phyloP scores from a whole-genome alignment of 345 rosid species.

The Eutrema japonicum region DNA sequence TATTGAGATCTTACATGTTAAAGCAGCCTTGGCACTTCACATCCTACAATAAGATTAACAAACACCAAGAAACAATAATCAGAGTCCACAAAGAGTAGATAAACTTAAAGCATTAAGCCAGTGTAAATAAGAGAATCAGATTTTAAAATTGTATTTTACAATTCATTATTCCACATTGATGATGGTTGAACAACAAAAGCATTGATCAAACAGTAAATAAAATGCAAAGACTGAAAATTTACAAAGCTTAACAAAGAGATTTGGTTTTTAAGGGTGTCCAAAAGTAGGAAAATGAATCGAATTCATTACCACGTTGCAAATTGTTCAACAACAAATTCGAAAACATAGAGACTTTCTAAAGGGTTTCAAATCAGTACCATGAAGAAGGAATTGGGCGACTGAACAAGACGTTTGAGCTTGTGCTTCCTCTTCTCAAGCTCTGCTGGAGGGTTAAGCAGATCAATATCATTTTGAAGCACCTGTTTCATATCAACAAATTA shows the following conservation, averaged over 20 bases:
- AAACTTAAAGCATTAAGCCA: neutral
- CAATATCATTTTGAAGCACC: conserved; percentile 77
- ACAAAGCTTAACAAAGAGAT: neutral
- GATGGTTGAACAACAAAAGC: neutral
- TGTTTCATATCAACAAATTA: conserved; percentile 17
- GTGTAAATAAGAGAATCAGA: too few relatives aligned
- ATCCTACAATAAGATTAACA: conserved; percentile 50
- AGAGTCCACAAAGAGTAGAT: neutral
- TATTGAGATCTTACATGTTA: conserved; percentile 55
- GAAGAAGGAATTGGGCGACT: conserved; percentile 73
- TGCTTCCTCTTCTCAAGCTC: conserved; percentile 86
- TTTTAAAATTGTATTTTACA: too few relatives aligned
- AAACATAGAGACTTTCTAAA: neutral
- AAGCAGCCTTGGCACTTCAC: conserved; percentile 84
- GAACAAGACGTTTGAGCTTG: conserved; percentile 83
- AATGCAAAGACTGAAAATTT: neutral
- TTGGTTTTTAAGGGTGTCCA: too few relatives aligned
- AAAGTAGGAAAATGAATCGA: neutral
- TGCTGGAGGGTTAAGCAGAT: conserved; percentile 72
- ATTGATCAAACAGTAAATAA: neutral
- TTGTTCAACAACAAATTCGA: neutral
- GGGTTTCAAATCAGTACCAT: conserved; percentile 49
- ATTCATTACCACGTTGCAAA: neutral
- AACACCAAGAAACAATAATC: neutral
- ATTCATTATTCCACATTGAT: neutral